Percentiles rank a stretch among this genome's conserved stretches.
Evolutionary conservation across 768 basidiomycete species (phyloP).

Genomic region (Coprinellus micaceus): DNA sequence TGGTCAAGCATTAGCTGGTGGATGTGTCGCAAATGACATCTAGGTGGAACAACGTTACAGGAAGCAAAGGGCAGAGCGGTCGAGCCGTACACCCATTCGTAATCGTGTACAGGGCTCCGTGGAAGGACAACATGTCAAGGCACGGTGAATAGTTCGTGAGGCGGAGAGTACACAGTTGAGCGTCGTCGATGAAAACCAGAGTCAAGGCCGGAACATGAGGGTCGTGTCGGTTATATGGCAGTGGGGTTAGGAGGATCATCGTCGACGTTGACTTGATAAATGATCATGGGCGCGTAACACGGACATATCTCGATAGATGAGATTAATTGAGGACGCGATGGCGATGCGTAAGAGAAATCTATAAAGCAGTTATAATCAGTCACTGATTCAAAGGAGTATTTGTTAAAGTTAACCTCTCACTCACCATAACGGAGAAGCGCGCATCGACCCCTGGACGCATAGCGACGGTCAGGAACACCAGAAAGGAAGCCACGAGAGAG

Average conservation of each 20-base stretch:
- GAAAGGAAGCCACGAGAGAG: background rate
- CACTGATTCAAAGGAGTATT: background rate
- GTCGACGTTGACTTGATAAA: background rate
- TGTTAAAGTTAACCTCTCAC: background rate
- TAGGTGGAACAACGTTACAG: background rate
- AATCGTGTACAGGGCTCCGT: no score
- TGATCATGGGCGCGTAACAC: background rate
- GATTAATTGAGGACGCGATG: background rate
- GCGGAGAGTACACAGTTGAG: no score
- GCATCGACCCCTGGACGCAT: background rate
- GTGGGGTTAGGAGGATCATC: background rate
- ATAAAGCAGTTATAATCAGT: background rate
- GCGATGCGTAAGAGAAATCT: constrained; percentile 2
- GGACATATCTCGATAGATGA: constrained; percentile 1
- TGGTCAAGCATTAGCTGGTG: background rate
- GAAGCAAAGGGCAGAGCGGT: no score
- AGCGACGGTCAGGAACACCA: background rate
- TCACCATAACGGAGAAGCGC: background rate
- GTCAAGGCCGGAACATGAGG: background rate
- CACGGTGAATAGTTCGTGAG: no score
- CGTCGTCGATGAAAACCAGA: no score
- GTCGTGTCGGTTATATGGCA: background rate
- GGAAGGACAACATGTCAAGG: no score
- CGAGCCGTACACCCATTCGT: no score
- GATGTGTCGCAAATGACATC: background rate